Percentiles rank a stretch among this genome's conserved stretches.
phyloP scores from a whole-genome alignment of 2,329 filamentous ascomycete genomes.

The Cercospora nicotianae region DNA sequence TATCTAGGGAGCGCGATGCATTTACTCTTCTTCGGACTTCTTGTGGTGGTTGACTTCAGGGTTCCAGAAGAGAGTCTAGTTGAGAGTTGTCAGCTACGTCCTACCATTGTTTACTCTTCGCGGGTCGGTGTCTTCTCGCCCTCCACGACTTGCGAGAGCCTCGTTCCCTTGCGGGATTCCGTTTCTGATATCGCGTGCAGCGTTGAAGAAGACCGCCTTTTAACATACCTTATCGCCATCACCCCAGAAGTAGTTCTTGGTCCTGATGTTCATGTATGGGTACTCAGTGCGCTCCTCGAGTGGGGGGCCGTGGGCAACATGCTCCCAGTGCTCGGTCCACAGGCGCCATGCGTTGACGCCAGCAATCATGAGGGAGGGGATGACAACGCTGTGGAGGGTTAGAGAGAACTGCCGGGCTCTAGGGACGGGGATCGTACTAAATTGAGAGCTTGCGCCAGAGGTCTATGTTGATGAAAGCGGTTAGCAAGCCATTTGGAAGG shows the following conservation, averaged over 20 bases:
- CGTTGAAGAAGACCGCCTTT: not conserved
- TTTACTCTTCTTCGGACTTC: conserved; percentile 6
- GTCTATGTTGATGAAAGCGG: conserved; percentile 53
- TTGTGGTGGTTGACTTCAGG: conserved; percentile 85
- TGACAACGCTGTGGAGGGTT: conserved; percentile 52
- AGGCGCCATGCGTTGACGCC: conserved; percentile 82
- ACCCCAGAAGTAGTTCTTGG: conserved; percentile 94
- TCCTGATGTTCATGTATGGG: conserved; percentile 95
- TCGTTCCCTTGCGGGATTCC: not conserved
- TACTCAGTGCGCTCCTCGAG: conserved; percentile 92
- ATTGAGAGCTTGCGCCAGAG: conserved; percentile 95
- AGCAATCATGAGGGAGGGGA: conserved; percentile 71
- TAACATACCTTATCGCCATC: conserved; percentile 84
- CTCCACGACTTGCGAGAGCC: not conserved
- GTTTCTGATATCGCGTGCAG: not conserved
- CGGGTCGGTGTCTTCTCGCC: not conserved
- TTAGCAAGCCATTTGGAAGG: not conserved
- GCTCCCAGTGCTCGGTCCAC: conserved; percentile 97
- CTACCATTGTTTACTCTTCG: conserved; percentile 9
- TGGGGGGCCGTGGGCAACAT: conserved; percentile 81
- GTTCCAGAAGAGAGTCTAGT: conserved; percentile 73
- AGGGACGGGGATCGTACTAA: no score
- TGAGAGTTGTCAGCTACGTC: not conserved
- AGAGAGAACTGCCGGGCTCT: no score
- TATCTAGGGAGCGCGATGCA: not conserved